Evolutionary conservation across 2,329 filamentous ascomycete species (phyloP), one percentile per base, ranked within the genome.

Genomic region (Septoria petroselini): DNA sequence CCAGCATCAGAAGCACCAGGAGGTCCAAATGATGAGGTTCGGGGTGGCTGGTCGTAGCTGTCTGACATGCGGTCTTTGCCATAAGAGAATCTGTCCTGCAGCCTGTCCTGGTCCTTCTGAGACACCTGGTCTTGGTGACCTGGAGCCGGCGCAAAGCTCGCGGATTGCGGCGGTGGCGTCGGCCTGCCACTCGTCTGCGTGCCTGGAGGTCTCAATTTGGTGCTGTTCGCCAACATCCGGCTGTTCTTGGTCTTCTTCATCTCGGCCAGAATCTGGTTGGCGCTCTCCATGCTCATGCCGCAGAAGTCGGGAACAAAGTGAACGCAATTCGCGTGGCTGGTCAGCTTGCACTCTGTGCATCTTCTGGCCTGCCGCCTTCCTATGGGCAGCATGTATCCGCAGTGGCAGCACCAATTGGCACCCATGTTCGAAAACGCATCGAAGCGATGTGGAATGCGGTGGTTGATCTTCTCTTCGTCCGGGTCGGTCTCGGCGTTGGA

Each of bases 381-480:
- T 67, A 98, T 86, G 0, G 93, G 91, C 42, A 98, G 74, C 60
- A 98, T 86, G 67, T 96, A 97, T 63, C 93, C 93, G 68, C 93
- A 98, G 71, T 98, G 93, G 67, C 93, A 98, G 73, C 93, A 98
- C 93, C 93, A 98, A 68, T 97, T 98, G 61, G 93, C 93, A 12
- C 91, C 93, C 73, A 98, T 88, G 65, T 98, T 98, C 58, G 90
- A 90, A 69, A 94, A 98, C n/a, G 86, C 83, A 64, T 91, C 84
- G 76, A 97, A 98, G 46, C 93, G 85, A 79, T 98, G 93, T 7
- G 93, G 93, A 67, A 98, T 98, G 58, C 93, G 88, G 69, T 98
- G 93, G 69, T 98, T 98, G 81, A 98, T 94, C 77, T 97, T 98
- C 73, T 96, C 93, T 72, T 98, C 93, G 71, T 98, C 93, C 17